Conservation (phyloP, 2,329 filamentous ascomycete genomes). For the Hypoxylon sp. region DNA sequence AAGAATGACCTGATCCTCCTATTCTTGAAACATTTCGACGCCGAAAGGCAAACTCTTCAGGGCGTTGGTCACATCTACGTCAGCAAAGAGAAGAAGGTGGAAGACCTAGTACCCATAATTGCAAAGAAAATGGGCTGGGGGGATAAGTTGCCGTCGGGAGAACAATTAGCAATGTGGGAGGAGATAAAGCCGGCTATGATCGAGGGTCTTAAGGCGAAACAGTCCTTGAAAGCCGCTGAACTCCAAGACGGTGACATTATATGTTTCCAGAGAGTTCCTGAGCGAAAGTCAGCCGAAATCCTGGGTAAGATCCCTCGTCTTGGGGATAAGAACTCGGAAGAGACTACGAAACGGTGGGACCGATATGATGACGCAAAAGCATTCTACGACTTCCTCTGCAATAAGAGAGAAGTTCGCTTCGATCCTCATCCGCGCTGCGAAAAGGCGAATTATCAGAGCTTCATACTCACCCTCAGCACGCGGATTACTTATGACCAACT, state of each 20-base stretch:
- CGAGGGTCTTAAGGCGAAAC: conserved; percentile 91
- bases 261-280: conserved; percentile 83
- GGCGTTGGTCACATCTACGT: conserved; percentile 91
- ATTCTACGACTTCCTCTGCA: conserved; percentile 94
- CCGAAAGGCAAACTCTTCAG: conserved; percentile 78
- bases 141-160: conserved; percentile 75
- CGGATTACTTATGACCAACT: conserved; percentile 93
- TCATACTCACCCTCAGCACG: conserved; percentile 84
- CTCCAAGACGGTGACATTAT: conserved; percentile 98
- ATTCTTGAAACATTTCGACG: conserved; percentile 94
- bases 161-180: conserved; percentile 83
- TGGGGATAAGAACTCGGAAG: conserved; percentile 59
- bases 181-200: conserved; percentile 99
- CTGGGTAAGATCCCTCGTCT: conserved; percentile 59
- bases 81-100: conserved; percentile 87
- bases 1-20: conserved; percentile 81
- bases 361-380: conserved; percentile 80
- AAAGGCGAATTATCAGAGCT: conserved; percentile 73
- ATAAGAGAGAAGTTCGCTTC: conserved; percentile 85
- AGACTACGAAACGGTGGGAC: conserved; percentile 62
- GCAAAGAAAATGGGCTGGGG: conserved; percentile 89
- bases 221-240: conserved; percentile 90
- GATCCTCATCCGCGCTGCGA: conserved; percentile 75
- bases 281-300: conserved; percentile 61
- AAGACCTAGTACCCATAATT: conserved; percentile 85